Percentiles rank a stretch among this genome's conserved stretches.
phyloP scores from a whole-genome alignment of 768 basidiomycete genomes.

The Suillus variegatus region DNA sequence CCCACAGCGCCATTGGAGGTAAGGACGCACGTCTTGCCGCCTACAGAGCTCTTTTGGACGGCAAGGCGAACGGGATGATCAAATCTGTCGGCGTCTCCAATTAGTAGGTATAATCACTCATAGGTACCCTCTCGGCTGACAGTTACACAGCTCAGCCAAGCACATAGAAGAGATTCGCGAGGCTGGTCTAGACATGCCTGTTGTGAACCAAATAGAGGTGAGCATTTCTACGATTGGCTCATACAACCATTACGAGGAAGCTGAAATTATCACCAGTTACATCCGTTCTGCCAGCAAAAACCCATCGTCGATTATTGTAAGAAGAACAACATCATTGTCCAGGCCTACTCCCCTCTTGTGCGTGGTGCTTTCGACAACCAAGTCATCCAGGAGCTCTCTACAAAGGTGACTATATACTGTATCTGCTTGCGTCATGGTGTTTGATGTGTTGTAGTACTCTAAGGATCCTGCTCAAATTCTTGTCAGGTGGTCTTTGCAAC shows the following conservation, averaged over 20 bases:
- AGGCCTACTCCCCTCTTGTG: constrained; percentile 42
- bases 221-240: constrained; percentile 14
- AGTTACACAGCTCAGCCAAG: constrained; percentile 49
- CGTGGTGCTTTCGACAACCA: constrained; percentile 45
- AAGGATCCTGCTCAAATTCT: constrained; percentile 73
- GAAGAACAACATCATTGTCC: constrained; percentile 36
- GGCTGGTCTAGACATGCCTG: constrained; percentile 60
- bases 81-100: constrained; percentile 73
- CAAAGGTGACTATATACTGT: constrained; percentile 42
- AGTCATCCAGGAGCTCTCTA: constrained; percentile 48
- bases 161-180: constrained; percentile 69
- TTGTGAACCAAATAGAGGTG: constrained; percentile 78
- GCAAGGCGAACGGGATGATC: constrained; percentile 57
- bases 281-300: constrained; percentile 40
- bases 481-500: constrained; percentile 84
- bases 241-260: background rate
- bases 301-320: constrained; percentile 37
- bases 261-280: constrained; percentile 16
- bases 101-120: constrained; percentile 47
- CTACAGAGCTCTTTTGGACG: constrained; percentile 65
- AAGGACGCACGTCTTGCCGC: constrained; percentile 57
- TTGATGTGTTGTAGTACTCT: constrained; percentile 38
- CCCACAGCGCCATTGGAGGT: constrained; percentile 65
- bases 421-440: background rate
- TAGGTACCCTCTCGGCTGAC: background rate